phyloP scores from a whole-genome alignment of 2,329 filamentous ascomycete species.

The Scleromitrula shiraiana region DNA sequence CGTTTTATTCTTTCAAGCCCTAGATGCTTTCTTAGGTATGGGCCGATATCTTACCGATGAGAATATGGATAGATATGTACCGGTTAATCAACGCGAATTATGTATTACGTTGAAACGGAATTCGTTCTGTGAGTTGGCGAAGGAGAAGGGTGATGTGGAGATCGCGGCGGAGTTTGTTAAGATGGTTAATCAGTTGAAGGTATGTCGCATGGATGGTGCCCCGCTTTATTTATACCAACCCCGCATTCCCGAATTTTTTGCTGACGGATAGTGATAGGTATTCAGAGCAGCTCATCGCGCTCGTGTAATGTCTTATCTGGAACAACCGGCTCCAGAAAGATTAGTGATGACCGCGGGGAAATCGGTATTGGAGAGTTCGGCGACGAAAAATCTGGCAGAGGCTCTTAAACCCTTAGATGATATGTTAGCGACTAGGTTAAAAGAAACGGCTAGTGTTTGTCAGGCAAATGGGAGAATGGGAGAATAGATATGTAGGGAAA shows the following conservation, averaged over 20 bases:
- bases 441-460: neutral
- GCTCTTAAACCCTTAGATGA: slow-evolving; percentile 2
- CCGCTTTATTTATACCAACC: too few relatives aligned
- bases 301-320: slow-evolving; percentile 6
- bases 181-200: slow-evolving; percentile 6
- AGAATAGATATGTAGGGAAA: neutral
- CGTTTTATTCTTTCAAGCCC: slow-evolving; percentile 4
- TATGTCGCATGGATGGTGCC: too few relatives aligned
- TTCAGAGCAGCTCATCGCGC: slow-evolving; percentile 4
- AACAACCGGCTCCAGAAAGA: slow-evolving; percentile 4
- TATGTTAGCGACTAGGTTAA: neutral
- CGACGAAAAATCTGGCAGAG: neutral
- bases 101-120: neutral
- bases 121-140: neutral
- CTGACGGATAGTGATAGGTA: too few relatives aligned
- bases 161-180: neutral
- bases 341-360: slow-evolving; percentile 6
- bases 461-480: neutral
- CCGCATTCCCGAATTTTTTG: neutral
- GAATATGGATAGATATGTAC: neutral
- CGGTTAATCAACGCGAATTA: neutral
- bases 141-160: neutral
- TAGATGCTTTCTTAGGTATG: slow-evolving; percentile 1
- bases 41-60: neutral
- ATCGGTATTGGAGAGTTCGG: neutral